Conservation (phyloP, 345 rosid species). For the Passiflora organensis region DNA sequence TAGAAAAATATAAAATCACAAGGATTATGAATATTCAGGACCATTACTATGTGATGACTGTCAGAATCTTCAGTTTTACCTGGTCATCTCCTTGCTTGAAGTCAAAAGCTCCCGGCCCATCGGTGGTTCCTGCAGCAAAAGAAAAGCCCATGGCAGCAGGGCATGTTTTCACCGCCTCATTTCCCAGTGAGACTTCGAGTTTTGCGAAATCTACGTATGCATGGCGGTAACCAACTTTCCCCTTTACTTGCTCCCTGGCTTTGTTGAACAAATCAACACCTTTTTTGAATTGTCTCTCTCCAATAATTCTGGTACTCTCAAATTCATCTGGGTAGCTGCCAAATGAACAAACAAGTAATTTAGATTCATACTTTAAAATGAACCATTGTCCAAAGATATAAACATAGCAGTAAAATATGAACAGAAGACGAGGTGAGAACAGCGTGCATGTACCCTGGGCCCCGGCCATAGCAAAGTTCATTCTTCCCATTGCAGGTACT, state of each 20-base stretch:
- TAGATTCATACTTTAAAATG: neutral
- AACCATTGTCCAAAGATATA: neutral
- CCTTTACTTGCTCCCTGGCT: constrained; percentile 72
- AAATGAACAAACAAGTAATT: neutral
- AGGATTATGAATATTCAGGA: no score
- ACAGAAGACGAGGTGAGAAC: neutral
- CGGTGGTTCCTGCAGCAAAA: constrained; percentile 97
- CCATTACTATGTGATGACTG: neutral
- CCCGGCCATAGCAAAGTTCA: constrained; percentile 84
- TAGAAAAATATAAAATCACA: neutral
- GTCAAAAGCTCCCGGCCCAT: constrained; percentile 98
- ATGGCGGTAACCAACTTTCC: constrained; percentile 73
- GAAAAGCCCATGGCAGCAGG: constrained; percentile 97
- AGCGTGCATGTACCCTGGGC: constrained; percentile 68
- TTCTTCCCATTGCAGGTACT: constrained; percentile 92
- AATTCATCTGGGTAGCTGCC: constrained; percentile 90
- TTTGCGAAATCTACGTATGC: constrained; percentile 74
- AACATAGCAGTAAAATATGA: neutral
- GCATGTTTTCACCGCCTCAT: constrained; percentile 64
- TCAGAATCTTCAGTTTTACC: constrained; percentile 31
- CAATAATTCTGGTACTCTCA: constrained; percentile 85
- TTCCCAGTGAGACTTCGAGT: constrained; percentile 53
- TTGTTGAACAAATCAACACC: constrained; percentile 67
- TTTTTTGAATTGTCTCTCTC: constrained; percentile 74
- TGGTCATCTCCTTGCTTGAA: constrained; percentile 88